A percentile compares a stretch with the other conserved stretches of the same genome.
These are phyloP conservation scores for Aegilops longissima DNA, from an alignment of 176 grass and related monocot species.

Conservation along the genomic window DNA sequence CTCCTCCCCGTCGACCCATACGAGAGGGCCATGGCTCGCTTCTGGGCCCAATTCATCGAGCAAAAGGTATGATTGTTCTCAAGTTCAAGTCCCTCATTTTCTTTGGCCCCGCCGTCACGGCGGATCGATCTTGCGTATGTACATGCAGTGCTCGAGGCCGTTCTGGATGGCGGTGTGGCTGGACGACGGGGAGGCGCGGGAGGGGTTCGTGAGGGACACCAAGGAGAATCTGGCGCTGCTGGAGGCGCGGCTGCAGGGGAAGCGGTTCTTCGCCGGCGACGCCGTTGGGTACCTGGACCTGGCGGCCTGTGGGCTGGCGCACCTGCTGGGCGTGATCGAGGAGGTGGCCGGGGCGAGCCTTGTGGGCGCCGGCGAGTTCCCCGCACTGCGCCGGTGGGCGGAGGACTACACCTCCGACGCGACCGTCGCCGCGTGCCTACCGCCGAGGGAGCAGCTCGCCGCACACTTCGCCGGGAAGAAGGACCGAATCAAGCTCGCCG, in stretches of 20 bases:
- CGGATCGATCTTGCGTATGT: neutral
- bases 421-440: neutral
- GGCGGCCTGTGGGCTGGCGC: neutral
- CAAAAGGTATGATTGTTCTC: neutral
- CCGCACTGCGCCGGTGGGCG: neutral
- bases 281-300: neutral
- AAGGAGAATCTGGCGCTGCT: neutral
- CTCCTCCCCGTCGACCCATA: neutral
- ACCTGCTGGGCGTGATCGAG: neutral
- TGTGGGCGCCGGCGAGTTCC: neutral
- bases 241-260: neutral
- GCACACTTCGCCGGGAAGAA: conserved; percentile 9
- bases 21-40: neutral
- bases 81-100: too few relatives aligned
- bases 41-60: conserved; percentile 9
- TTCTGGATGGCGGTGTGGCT: conserved; percentile 2
- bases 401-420: neutral
- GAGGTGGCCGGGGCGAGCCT: neutral
- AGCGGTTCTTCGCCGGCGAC: conserved; percentile 17
- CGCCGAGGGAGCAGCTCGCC: neutral
- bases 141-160: neutral
- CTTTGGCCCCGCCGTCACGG: too few relatives aligned
- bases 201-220: neutral
- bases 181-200: neutral
- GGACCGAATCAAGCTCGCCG: neutral